phyloP scores from a whole-genome alignment of 768 basidiomycete species.

The Suillus paluster region DNA sequence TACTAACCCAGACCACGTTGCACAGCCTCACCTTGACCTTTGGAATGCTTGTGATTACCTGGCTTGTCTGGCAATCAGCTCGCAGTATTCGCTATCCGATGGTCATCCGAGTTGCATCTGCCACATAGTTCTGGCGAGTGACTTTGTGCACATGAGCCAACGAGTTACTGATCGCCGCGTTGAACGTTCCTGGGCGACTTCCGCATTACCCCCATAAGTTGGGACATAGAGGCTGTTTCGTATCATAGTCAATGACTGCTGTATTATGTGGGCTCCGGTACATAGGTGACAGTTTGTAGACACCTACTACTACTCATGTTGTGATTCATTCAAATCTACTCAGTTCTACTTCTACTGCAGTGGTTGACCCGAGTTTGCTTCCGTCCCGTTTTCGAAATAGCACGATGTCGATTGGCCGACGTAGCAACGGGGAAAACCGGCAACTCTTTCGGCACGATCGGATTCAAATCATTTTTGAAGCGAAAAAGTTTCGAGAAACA shows the following conservation, averaged over 20 bases:
- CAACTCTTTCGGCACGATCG: conserved; percentile 23
- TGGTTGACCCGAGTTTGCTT: background rate
- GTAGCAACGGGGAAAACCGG: conserved; percentile 32
- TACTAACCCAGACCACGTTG: conserved; percentile 18
- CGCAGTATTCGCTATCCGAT: conserved; percentile 39
- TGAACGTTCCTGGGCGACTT: background rate
- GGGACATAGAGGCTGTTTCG: background rate
- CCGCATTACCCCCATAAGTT: conserved; percentile 1
- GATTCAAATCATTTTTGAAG: conserved; percentile 22
- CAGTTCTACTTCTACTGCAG: too few relatives aligned
- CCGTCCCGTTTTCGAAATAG: conserved; percentile 6
- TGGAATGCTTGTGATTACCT: conserved; percentile 51
- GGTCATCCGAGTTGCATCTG: conserved; percentile 23
- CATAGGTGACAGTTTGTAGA: background rate
- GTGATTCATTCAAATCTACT: background rate
- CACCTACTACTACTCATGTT: background rate
- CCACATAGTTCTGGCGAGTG: background rate
- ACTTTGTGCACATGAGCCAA: background rate
- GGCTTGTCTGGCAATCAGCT: conserved; percentile 58
- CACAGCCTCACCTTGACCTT: conserved; percentile 50
- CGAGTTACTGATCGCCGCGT: background rate
- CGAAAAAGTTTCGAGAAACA: conserved; percentile 13
- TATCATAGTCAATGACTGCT: background rate
- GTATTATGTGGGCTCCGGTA: background rate
- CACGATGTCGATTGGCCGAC: conserved; percentile 24